A percentile compares a stretch with the other conserved stretches of the same genome.
Evolutionary conservation across 2,329 filamentous ascomycete genomes (phyloP).

Genomic region (Hypocrella siamensis): DNA sequence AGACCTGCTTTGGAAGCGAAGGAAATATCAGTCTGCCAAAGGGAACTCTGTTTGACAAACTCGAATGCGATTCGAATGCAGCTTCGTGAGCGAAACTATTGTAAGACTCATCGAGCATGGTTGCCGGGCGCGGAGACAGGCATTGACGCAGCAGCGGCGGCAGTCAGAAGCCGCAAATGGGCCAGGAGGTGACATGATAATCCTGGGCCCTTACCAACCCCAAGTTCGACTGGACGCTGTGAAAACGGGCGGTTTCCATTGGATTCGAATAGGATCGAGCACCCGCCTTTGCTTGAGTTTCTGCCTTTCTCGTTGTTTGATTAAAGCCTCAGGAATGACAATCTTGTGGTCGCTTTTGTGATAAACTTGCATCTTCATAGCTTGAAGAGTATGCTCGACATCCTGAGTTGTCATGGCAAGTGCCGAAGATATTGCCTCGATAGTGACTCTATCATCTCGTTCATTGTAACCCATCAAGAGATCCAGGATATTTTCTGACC

Average conservation of each 20-base stretch:
- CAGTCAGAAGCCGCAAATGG: too few relatives aligned
- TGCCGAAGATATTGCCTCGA: constrained; percentile 64
- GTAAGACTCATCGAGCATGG: too few relatives aligned
- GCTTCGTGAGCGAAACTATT: too few relatives aligned
- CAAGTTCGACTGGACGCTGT: constrained; percentile 80
- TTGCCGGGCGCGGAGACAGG: too few relatives aligned
- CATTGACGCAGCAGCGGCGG: too few relatives aligned
- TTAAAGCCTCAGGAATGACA: constrained; percentile 70
- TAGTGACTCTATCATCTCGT: constrained; percentile 56
- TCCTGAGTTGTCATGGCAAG: constrained; percentile 96
- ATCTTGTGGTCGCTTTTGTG: constrained; percentile 95
- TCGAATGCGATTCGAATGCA: too few relatives aligned
- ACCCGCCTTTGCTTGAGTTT: constrained; percentile 60
- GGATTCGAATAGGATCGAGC: constrained; percentile 64
- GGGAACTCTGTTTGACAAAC: too few relatives aligned
- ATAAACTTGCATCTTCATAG: constrained; percentile 88
- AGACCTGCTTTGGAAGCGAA: too few relatives aligned
- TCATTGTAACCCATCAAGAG: constrained; percentile 61
- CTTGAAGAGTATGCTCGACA: constrained; percentile 86
- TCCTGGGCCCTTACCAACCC: constrained; percentile 55
- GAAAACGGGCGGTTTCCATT: constrained; percentile 95
- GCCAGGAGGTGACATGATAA: too few relatives aligned
- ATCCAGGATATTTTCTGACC: constrained; percentile 89
- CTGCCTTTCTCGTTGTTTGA: constrained; percentile 66
- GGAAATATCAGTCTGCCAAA: too few relatives aligned